These are phyloP conservation scores for Botrytis byssoidea DNA, from an alignment of 2,329 filamentous ascomycete species.

Conservation along the genomic window DNA sequence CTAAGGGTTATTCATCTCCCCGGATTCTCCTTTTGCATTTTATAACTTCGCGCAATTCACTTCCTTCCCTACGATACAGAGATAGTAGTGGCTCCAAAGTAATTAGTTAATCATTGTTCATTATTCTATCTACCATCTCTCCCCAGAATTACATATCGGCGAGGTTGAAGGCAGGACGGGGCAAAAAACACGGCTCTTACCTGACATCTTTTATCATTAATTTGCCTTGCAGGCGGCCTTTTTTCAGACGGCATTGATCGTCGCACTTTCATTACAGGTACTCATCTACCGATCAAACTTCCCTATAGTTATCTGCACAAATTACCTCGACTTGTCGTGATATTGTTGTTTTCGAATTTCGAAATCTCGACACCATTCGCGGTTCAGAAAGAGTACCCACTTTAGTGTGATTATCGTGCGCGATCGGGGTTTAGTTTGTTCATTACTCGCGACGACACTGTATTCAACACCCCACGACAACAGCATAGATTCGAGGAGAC, in stretches of 20 bases:
- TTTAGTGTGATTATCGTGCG: constrained; percentile 22
- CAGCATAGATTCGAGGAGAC: constrained; percentile 6
- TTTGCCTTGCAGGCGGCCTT: constrained; percentile 21
- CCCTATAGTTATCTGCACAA: neutral
- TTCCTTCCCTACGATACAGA: neutral
- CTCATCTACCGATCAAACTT: constrained; percentile 14
- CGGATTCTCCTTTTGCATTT: constrained; percentile 21
- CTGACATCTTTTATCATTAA: constrained; percentile 14
- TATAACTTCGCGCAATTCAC: neutral
- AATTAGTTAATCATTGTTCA: neutral
- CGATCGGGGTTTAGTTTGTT: constrained; percentile 33
- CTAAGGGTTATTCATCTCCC: constrained; percentile 17
- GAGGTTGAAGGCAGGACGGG: constrained; percentile 25
- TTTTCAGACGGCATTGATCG: constrained; percentile 27
- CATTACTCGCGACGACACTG: constrained; percentile 26
- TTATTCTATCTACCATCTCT: constrained; percentile 16
- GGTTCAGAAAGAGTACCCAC: constrained; percentile 19
- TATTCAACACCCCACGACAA: constrained; percentile 22
- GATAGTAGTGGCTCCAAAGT: too few relatives aligned
- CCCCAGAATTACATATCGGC: constrained; percentile 25
- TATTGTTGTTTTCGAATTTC: constrained; percentile 15
- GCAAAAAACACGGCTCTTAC: constrained; percentile 16
- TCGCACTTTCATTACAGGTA: constrained; percentile 28
- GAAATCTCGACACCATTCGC: constrained; percentile 23
- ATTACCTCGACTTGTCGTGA: constrained; percentile 11